phyloP scores from a whole-genome alignment of 2,329 filamentous ascomycete genomes.

The Fusarium succisae region DNA sequence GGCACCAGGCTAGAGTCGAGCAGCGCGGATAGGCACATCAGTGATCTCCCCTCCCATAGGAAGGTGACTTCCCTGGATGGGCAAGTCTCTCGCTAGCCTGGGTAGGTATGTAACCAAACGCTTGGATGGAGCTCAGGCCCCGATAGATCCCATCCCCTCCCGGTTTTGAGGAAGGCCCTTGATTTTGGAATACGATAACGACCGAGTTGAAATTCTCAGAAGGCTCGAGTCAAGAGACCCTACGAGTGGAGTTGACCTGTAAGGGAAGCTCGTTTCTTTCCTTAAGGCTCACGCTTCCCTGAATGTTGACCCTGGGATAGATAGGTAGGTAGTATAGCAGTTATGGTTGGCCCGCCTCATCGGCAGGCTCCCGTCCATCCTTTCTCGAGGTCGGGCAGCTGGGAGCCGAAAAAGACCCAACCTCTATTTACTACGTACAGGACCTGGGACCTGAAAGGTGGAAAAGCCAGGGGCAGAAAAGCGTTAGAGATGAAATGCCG shows the following conservation, averaged over 20 bases:
- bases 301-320: not conserved
- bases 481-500: slow-evolving; percentile 24
- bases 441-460: slow-evolving; percentile 8
- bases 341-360: slow-evolving; percentile 6
- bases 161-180: slow-evolving; percentile 1
- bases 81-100: slow-evolving; percentile 10
- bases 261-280: slow-evolving; percentile 4
- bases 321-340: not conserved
- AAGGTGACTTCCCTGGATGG: slow-evolving; percentile 12
- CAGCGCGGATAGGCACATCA: slow-evolving; percentile 27
- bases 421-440: not conserved
- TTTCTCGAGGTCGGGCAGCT: slow-evolving; percentile 5
- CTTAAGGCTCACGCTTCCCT: slow-evolving; percentile 7
- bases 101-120: not conserved
- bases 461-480: slow-evolving; percentile 16
- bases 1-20: slow-evolving; percentile 23
- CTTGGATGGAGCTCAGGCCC: slow-evolving; percentile 8
- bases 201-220: not conserved
- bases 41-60: slow-evolving; percentile 19
- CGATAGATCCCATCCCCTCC: slow-evolving; percentile 6
- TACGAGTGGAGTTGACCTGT: slow-evolving; percentile 19
- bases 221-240: slow-evolving; percentile 35
- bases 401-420: slow-evolving; percentile 7
- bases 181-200: not conserved
- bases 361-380: slow-evolving; percentile 16